These are phyloP conservation scores for Trichoderma koningii DNA, from an alignment of 2,329 filamentous ascomycete genomes.

Conservation along the genomic window DNA sequence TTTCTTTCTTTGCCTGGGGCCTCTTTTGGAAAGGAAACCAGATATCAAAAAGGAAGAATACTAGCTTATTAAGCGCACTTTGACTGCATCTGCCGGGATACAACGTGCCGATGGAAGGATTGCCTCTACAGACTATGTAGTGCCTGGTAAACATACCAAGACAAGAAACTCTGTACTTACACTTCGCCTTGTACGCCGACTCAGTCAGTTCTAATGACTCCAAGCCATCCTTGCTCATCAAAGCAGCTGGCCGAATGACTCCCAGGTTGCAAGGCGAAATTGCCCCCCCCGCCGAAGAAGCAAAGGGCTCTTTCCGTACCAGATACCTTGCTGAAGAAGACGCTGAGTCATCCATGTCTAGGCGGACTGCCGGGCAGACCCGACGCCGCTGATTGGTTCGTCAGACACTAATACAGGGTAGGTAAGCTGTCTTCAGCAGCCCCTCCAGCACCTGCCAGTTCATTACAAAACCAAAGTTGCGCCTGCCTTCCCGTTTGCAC, in stretches of 20 bases:
- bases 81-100: no score
- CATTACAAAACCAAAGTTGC: neutral
- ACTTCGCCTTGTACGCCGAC: neutral
- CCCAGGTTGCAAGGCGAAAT: neutral
- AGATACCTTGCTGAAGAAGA: neutral
- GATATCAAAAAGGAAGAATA: neutral
- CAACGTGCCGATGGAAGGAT: no score
- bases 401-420: neutral
- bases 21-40: neutral
- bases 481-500: slow-evolving; percentile 18
- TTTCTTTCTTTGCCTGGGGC: neutral
- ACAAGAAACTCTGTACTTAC: no score
- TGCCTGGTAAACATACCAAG: no score
- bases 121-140: no score
- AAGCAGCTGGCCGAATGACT: slow-evolving; percentile 13
- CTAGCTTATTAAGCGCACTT: neutral
- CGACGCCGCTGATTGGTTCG: slow-evolving; percentile 8
- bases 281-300: neutral
- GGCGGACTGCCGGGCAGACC: slow-evolving; percentile 13
- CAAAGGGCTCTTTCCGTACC: no score
- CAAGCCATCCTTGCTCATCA: neutral
- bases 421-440: neutral
- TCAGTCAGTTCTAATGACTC: neutral
- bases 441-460: neutral
- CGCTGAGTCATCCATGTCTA: slow-evolving; percentile 16